Base-by-base conservation (phyloP, 495 filamentous ascomycete species). In the Astrothelium macrocarpum region DNA sequence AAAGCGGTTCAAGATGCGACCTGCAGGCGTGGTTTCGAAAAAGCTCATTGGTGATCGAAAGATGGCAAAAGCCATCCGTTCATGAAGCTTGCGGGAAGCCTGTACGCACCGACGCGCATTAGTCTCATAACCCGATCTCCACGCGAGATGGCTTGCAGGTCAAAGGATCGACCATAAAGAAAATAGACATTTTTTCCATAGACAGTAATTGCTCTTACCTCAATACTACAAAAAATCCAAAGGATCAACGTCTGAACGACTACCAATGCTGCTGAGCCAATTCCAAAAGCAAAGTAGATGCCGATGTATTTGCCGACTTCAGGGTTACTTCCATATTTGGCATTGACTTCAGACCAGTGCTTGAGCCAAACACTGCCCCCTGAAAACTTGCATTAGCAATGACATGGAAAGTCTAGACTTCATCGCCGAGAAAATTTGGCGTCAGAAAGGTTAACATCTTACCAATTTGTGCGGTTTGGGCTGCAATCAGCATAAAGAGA, bases 141-240 rank as follows among this genome's bases (percentile, higher is more conserved):
- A 59, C 31, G 62, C 62, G 28, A 58, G 14, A 23, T 49, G 11
- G 32, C 53, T 36, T 23, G 31, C 53, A 61, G 10, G 56, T 65
- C 42, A 59, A 64, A 29, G 46, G 28, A 66, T 28, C 49, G 29
- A 11, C 11, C n/a, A 9, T 5, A 18, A 5, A 18, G 45, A 20
- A 23, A 5, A 14, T 5, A 18, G 45, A 5, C 20, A 5, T 49
- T 5, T 18, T 49, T 23, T 16, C n/a, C 1, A 49, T 5, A 16
- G 45, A 49, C 60, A 31, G 29, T 36, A 59, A 59, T 25, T 20
- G 60, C 61, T 73, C 85, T 64, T 78, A 88, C 87, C 82, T 97
- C 92, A 65, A 99, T 97, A 1, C 95, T 96, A 76, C 95, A 99
- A 78, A 97, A 97, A 66, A 99, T 96, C 93, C 93, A 97, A 23